Evolutionary conservation across 257 asterid genomes (phyloP), one percentile per base, ranked within the genome.

Genomic region (Apocynum venetum): DNA sequence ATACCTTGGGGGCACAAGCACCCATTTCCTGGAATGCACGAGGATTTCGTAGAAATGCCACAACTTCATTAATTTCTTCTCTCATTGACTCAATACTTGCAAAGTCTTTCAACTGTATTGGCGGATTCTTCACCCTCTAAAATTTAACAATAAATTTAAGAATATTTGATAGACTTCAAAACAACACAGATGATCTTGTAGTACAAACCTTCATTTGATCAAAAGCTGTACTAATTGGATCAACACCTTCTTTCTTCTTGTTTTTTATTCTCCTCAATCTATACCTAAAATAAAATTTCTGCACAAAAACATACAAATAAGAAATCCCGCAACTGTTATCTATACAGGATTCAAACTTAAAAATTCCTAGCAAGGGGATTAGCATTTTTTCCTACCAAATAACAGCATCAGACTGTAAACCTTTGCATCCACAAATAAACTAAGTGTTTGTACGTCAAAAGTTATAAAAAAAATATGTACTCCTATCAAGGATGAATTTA

Each of bases 1-100:
- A 86, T 90, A 95, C 99, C 97, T 96, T 89, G 36, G 99, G 99
- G 76, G 99, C 97, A 85, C 98, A 95, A 86, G 99, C 99, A 86
- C 99, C 99, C 97, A 93, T 93, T 81, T 93, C 98, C 87, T 91
- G 93, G 82, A 91, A 93, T 81, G 97, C 98, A 49, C 86, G 82
- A 55, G 98, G 99, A 85, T 96, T 96, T 86, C 79, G 97, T 66
- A 96, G 90, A 85, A 93, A 96, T 41, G 98, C 94, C 84, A 96
- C 98, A 55, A 96, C 97, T 86, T 96, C 99, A 83, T 89, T 91
- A 60, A 96, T 96, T 88, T 96, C 99, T 83, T 96, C 99, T 79
- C 83, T 88, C 95, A 96, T 91, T 74, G 97, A 89, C 78, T 96
- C 98, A 77, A 96, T 92, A 84, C 98, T 96, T 36, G 98, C 93